Conservation (phyloP, 1,139 yeast species). For the Geotrichum europaeum region DNA sequence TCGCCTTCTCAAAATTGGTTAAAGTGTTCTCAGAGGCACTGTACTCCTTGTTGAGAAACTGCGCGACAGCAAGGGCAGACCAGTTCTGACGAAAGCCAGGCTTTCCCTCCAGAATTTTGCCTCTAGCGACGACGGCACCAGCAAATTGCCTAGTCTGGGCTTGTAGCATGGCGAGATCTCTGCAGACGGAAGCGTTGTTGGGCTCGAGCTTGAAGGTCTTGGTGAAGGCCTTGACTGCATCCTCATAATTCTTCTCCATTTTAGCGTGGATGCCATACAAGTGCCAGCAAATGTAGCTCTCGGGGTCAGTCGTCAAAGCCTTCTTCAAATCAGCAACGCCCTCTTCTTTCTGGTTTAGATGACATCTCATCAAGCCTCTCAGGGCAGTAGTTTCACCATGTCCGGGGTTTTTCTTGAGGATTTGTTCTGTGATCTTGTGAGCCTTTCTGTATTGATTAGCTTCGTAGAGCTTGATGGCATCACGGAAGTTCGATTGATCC, state of each 20-base stretch:
- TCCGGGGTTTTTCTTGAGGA: constrained; percentile 66
- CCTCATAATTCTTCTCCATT: constrained; percentile 59
- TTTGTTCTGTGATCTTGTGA: constrained; percentile 64
- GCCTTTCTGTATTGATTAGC: constrained; percentile 82
- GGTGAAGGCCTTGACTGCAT: constrained; percentile 74
- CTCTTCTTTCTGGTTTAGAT: constrained; percentile 51
- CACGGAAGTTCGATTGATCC: constrained; percentile 67
- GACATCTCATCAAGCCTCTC: constrained; percentile 66
- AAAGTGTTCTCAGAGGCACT: constrained; percentile 66
- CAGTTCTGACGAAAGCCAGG: constrained; percentile 89
- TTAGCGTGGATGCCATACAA: constrained; percentile 81
- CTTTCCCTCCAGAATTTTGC: constrained; percentile 61
- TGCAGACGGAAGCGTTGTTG: constrained; percentile 67
- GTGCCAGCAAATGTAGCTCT: constrained; percentile 71
- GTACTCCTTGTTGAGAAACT: constrained; percentile 65
- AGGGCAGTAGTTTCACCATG: constrained; percentile 82
- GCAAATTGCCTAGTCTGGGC: constrained; percentile 72
- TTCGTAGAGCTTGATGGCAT: constrained; percentile 80
- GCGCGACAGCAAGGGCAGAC: constrained; percentile 86
- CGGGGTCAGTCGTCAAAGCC: constrained; percentile 52
- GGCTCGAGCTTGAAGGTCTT: constrained; percentile 78
- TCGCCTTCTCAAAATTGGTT: constrained; percentile 64
- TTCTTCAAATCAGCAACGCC: constrained; percentile 57
- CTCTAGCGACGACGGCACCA: constrained; percentile 57
- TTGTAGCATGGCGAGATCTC: constrained; percentile 78